phyloP scores from a whole-genome alignment of 441 rosid genomes.

The Populus hybrid region DNA sequence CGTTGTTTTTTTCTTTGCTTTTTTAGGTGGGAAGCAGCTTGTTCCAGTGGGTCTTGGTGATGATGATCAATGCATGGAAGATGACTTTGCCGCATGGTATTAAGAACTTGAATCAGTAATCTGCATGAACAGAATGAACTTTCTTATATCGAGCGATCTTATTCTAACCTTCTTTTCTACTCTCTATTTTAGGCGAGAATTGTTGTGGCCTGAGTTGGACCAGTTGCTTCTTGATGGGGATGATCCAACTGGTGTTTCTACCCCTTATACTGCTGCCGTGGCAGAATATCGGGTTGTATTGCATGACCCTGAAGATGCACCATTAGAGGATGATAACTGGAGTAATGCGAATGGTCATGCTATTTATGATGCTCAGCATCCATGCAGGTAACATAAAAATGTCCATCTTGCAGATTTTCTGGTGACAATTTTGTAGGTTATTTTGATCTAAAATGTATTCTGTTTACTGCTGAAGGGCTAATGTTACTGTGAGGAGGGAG shows the following conservation, averaged over 20 bases:
- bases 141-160: neutral
- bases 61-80: conserved; percentile 61
- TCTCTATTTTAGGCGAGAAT: conserved; percentile 62
- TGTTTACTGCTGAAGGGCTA: conserved; percentile 49
- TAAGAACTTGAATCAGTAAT: conserved; percentile 12
- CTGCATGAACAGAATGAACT: conserved; percentile 1
- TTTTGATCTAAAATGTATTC: conserved; percentile 20
- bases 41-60: conserved; percentile 34
- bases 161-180: neutral
- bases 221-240: conserved; percentile 76
- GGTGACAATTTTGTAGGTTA: neutral
- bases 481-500: conserved; percentile 83
- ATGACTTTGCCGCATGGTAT: conserved; percentile 95
- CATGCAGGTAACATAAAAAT: conserved; percentile 56
- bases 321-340: conserved; percentile 46
- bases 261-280: conserved; percentile 96
- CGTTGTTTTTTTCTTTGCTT: conserved; percentile 15
- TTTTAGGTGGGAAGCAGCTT: conserved; percentile 80
- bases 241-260: conserved; percentile 62
- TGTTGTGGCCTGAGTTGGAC: conserved; percentile 95
- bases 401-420: conserved; percentile 3
- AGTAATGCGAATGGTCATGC: conserved; percentile 76
- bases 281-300: conserved; percentile 80
- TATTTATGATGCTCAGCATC: conserved; percentile 89
- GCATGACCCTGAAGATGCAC: conserved; percentile 57